Evolutionary conservation across 2,329 filamentous ascomycete species (phyloP), one percentile per base, ranked within the genome.

Genomic region (Pyricularia sp.): DNA sequence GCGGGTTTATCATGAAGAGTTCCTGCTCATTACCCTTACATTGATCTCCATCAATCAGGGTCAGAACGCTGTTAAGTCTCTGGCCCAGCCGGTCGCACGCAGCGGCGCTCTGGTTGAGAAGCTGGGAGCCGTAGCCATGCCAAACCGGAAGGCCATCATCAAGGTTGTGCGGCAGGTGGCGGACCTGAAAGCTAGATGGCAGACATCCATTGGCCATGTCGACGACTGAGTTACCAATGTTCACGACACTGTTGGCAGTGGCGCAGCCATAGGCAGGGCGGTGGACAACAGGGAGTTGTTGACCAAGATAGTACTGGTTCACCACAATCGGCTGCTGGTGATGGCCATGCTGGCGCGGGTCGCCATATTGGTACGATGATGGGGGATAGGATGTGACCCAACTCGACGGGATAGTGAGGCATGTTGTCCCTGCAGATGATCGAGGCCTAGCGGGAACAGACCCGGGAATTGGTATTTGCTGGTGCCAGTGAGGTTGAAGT

Each of bases 11-110:
- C 9, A 76, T 75, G 69, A 82, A 83, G 50, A 90, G 78, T 68
- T 87, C 85, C 68, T 80, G 81, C 74, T 90, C 86, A 70, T 84
- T 78, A 4, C 85, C 84, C 17, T 76, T 73, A 30, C 83, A 82
- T 33, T 78, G 80, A 30, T 91, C 90, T 25, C 84, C 81, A 75
- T 94, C 91, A 69, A 94, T 93, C 31, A 85, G 82, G 0, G 90
- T 92, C 76, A 94, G 87, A 69, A 92, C 83, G 64, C 86, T 80
- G 75, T 92, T 85, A 70, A 94, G 84, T 68, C 87, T 87, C 3
- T 81, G 81, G 17, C 83, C 85, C 65, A 93, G 85, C 68, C 87
- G 79, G 73, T 91, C 86, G 73, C 83, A 87, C 23, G 87, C 77
- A 6, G 80, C 79, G 17, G 81, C 79, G 5, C 79, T 78, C 71